Evolutionary conservation across 1,139 yeast genomes (phyloP).

Genomic region (Yamadazyma epiphylla): DNA sequence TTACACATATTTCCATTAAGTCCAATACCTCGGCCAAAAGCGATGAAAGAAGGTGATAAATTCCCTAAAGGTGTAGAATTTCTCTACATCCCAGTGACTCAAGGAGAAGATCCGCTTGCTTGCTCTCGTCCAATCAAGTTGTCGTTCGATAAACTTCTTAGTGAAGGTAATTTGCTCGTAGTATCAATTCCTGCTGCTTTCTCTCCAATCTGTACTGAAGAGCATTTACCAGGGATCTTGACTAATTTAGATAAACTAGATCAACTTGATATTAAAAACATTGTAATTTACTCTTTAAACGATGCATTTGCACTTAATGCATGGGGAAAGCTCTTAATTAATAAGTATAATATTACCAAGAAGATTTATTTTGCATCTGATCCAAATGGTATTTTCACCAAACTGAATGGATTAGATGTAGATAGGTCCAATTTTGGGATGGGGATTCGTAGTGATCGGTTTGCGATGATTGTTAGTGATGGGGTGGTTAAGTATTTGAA

Average conservation of each 20-base stretch:
- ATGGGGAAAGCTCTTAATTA: conserved; percentile 31
- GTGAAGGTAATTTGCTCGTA: conserved; percentile 48
- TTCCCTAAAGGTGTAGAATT: conserved; percentile 55
- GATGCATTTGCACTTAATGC: conserved; percentile 15
- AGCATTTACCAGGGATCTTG: conserved; percentile 77
- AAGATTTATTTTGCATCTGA: conserved; percentile 68
- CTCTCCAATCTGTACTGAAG: conserved; percentile 84
- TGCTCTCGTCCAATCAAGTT: conserved; percentile 40
- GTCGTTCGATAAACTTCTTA: conserved; percentile 17
- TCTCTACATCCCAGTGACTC: conserved; percentile 51
- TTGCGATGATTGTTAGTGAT: conserved; percentile 55
- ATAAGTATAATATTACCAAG: conserved; percentile 9
- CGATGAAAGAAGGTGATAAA: conserved; percentile 23
- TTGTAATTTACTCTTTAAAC: conserved; percentile 13
- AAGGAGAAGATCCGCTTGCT: conserved; percentile 39
- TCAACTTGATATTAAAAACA: conserved; percentile 9
- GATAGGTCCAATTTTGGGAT: conserved; percentile 45
- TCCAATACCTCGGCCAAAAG: too few relatives aligned
- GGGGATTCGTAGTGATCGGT: conserved; percentile 69
- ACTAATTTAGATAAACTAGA: conserved; percentile 47
- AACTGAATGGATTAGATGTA: conserved; percentile 30
- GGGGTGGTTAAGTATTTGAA: conserved; percentile 11
- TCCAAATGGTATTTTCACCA: conserved; percentile 63
- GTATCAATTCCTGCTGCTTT: conserved; percentile 91
- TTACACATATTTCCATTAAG: too few relatives aligned